These are phyloP conservation scores for Babesia ovis DNA, from an alignment of 169 alveolate species.

Conservation along the genomic window DNA sequence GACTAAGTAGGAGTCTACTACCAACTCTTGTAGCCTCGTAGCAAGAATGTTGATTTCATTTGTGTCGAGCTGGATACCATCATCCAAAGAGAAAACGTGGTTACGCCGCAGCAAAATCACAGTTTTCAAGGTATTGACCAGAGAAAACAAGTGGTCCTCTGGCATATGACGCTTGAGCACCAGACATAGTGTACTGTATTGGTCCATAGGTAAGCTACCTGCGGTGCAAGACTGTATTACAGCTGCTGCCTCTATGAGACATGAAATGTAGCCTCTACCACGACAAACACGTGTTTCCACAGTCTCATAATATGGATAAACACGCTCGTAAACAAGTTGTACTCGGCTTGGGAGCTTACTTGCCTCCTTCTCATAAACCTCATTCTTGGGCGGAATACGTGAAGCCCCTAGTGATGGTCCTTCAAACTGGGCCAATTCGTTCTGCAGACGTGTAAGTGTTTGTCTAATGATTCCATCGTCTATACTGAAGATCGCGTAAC, in stretches of 20 bases:
- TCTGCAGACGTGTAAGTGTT: neutral
- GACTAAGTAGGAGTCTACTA: conserved; percentile 6
- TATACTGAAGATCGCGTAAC: conserved; percentile 29
- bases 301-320: conserved; percentile 41
- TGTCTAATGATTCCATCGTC: neutral
- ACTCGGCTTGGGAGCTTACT: conserved; percentile 12
- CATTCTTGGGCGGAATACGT: neutral
- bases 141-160: neutral
- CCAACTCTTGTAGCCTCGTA: neutral
- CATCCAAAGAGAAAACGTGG: neutral
- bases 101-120: conserved; percentile 7
- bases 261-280: conserved; percentile 4
- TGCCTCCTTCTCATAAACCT: neutral
- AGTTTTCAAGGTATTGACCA: neutral
- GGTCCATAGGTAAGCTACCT: conserved; percentile 1
- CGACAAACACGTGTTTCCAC: conserved; percentile 6
- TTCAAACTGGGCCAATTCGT: neutral
- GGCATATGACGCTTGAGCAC: neutral
- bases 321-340: conserved; percentile 24
- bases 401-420: neutral
- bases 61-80: conserved; percentile 1
- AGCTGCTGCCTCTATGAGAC: conserved; percentile 25
- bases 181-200: neutral
- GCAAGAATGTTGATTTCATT: neutral
- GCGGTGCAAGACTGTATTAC: neutral